These are phyloP conservation scores for Podospora didyma DNA, from an alignment of 495 filamentous ascomycete species.

Conservation along the genomic window DNA sequence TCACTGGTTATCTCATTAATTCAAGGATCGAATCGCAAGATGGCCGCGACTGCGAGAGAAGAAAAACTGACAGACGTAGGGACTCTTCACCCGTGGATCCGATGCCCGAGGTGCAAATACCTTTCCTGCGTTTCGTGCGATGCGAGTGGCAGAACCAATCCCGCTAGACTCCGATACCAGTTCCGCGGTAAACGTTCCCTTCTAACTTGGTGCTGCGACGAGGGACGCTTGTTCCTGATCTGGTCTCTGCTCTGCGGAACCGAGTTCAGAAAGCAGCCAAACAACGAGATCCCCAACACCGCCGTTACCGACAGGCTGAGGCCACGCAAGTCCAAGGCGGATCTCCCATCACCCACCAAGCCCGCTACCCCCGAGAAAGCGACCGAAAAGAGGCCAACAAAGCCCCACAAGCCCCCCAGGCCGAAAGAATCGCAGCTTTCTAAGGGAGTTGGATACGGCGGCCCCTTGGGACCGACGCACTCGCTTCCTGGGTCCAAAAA, in stretches of 20 bases:
- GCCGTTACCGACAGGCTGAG: background rate
- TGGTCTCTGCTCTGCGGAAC: slow-evolving; percentile 32
- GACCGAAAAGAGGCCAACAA: background rate
- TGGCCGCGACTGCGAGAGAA: too few species aligned
- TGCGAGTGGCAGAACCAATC: background rate
- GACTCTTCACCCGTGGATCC: slow-evolving; percentile 11
- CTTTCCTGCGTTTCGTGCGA: slow-evolving; percentile 6
- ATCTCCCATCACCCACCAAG: too few species aligned
- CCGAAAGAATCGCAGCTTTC: slow-evolving; percentile 11
- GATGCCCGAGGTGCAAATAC: slow-evolving; percentile 11
- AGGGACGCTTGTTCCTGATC: slow-evolving; percentile 25
- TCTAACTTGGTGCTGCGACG: slow-evolving; percentile 31
- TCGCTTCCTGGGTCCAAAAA: background rate
- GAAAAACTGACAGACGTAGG: slow-evolving; percentile 6
- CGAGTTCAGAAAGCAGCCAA: slow-evolving; percentile 3
- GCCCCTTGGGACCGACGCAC: background rate
- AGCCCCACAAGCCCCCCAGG: background rate
- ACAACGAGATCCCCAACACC: background rate
- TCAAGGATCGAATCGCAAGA: too few species aligned
- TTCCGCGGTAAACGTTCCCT: slow-evolving; percentile 5
- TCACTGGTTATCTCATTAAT: too few species aligned
- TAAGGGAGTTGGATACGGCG: slow-evolving; percentile 24
- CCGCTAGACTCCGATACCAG: background rate
- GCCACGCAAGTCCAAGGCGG: slow-evolving; percentile 2
- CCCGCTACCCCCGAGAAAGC: too few species aligned